Evolutionary conservation across 495 filamentous ascomycete species (phyloP).

Genomic region (Rostrohypoxylon terebratum): DNA sequence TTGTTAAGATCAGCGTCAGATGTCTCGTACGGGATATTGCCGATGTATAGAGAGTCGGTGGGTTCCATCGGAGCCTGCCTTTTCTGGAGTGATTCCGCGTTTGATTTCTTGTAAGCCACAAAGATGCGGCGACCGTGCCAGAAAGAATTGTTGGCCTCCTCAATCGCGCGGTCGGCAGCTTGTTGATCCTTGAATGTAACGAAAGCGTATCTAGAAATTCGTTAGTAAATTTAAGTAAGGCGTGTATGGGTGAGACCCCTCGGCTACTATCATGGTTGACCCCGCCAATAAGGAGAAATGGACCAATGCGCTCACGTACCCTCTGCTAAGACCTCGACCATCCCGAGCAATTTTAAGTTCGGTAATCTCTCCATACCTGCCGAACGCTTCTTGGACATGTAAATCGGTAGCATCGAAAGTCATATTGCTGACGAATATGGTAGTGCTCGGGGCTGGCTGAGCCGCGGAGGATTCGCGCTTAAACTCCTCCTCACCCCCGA

Average conservation of each 20-base stretch:
- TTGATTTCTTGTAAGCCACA: slow-evolving; percentile 61
- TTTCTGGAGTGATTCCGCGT: neutral
- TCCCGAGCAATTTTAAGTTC: slow-evolving; percentile 71
- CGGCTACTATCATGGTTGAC: neutral
- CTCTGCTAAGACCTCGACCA: slow-evolving; percentile 82
- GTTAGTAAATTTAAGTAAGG: slow-evolving; percentile 44
- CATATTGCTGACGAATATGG: slow-evolving; percentile 84
- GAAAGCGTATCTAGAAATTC: slow-evolving; percentile 76
- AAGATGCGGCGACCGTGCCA: slow-evolving; percentile 82
- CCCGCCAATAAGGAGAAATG: neutral
- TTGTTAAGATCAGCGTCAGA: slow-evolving; percentile 87
- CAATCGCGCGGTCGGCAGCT: slow-evolving; percentile 69
- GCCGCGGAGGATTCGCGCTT: neutral
- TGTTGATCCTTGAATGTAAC: slow-evolving; percentile 71
- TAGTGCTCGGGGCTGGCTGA: too few species aligned
- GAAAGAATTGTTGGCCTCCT: slow-evolving; percentile 72
- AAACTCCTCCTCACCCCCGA: slow-evolving; percentile 24
- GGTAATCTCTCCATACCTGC: slow-evolving; percentile 71
- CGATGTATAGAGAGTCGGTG: slow-evolving; percentile 81
- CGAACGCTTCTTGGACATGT: slow-evolving; percentile 75
- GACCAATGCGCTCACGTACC: slow-evolving; percentile 66
- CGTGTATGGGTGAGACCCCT: neutral
- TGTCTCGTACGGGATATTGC: slow-evolving; percentile 90
- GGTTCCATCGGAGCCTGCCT: slow-evolving; percentile 48
- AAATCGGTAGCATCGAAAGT: slow-evolving; percentile 82